Evolutionary conservation across 2,329 filamentous ascomycete species (phyloP).

Genomic region (Cladophialophora immunda): DNA sequence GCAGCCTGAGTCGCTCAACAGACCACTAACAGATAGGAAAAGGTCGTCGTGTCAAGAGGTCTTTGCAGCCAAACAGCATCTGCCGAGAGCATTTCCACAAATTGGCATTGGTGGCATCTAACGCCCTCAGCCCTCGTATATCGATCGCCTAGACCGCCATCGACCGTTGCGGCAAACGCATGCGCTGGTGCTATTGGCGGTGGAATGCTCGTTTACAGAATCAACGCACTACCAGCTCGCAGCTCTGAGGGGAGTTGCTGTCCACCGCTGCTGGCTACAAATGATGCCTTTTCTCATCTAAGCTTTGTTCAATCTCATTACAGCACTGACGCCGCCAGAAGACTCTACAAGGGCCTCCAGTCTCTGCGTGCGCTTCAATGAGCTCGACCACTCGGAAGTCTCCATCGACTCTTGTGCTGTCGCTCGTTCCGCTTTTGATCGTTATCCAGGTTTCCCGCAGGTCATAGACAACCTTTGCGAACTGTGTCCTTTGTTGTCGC

Average conservation of each 20-base stretch:
- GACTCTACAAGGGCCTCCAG: background rate
- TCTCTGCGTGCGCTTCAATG: background rate
- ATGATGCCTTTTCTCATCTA: background rate
- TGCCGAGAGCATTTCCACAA: background rate
- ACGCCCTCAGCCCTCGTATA: background rate
- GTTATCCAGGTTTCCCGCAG: background rate
- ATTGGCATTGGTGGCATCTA: background rate
- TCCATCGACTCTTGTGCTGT: background rate
- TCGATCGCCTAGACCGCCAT: constrained; percentile 2
- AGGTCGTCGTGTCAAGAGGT: background rate
- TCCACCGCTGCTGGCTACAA: background rate
- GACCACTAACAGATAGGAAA: background rate
- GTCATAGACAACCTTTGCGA: background rate
- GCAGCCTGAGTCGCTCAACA: background rate
- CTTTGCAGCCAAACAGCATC: background rate
- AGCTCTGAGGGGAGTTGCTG: background rate
- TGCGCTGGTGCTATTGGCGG: background rate
- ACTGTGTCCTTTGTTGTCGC: no score
- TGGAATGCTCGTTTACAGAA: background rate
- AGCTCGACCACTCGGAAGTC: background rate
- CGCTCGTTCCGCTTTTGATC: background rate
- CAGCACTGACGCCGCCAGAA: background rate
- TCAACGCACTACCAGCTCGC: background rate
- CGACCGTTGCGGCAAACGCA: constrained; percentile 6
- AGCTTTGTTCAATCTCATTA: background rate